These are phyloP conservation scores for Penicillium soppii DNA, from an alignment of 495 filamentous ascomycete genomes.

Conservation along the genomic window DNA sequence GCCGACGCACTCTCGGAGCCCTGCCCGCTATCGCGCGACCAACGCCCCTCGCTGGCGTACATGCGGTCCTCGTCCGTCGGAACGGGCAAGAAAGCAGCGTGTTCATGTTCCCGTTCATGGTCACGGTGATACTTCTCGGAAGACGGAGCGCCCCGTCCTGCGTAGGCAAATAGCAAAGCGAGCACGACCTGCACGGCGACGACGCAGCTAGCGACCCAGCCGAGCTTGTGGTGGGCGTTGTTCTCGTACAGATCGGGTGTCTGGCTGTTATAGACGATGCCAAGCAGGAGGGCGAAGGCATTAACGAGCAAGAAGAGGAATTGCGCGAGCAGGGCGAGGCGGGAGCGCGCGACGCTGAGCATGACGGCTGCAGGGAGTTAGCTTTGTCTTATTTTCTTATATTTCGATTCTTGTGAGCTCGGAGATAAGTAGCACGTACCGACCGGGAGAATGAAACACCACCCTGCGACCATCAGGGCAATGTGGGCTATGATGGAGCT, in stretches of 20 bases:
- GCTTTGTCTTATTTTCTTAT: neutral
- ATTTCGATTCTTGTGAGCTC: neutral
- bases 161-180: conserved; percentile 58
- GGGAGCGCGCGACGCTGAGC: conserved; percentile 79
- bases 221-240: conserved; percentile 85
- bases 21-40: conserved; percentile 86
- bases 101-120: conserved; percentile 36
- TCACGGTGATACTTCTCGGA: conserved; percentile 13
- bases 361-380: conserved; percentile 60
- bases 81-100: conserved; percentile 62
- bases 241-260: conserved; percentile 88
- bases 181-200: conserved; percentile 67
- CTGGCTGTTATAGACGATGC: conserved; percentile 73
- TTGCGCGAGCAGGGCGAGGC: conserved; percentile 70
- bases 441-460: conserved; percentile 81
- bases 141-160: conserved; percentile 37
- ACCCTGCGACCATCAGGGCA: conserved; percentile 71
- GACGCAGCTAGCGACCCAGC: conserved; percentile 80
- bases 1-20: conserved; percentile 74
- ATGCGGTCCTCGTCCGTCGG: conserved; percentile 56
- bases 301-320: conserved; percentile 74
- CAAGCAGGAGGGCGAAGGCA: conserved; percentile 66
- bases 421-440: conserved; percentile 51
- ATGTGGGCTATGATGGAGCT: conserved; percentile 77
- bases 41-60: conserved; percentile 59